Base-by-base conservation (phyloP, 2,329 filamentous ascomycete genomes). In the Arthrobotrys megalospora region DNA sequence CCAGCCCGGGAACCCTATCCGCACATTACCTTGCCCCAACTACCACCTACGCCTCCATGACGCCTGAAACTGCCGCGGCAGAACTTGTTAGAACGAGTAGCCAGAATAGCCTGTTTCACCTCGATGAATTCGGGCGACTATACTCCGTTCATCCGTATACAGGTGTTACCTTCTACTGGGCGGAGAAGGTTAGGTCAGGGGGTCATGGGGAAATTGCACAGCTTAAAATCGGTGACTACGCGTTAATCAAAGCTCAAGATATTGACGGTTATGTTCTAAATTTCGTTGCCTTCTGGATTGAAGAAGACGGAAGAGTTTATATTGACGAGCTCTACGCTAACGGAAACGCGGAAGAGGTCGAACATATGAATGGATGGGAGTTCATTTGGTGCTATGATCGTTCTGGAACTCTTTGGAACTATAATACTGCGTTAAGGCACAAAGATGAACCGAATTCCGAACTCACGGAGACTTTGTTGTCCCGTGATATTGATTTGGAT, bases 391-490 rank as follows among this genome's bases (percentile, higher is more conserved):
- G 45, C 11, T 48, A 48, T 6, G 8, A 11, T n/a, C 45, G 19
- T 21, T 5, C 45, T 24, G 45, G 45, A 8, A 21, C 16, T 3
- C 45, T 48, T 48, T 48, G 45, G 45, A 48, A 48, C 16, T 48
- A 48, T 48, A 48, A 48, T 48, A 48, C 45, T 21, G 45, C 45
- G 45, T 19, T 6, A n/a, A 24, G 21, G 16, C n/a, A 48, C n/a
- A 6, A 16, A 21, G 45, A 24, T 24, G 45, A 48, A 8, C 45
- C 14, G 8, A 19, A 48, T 21, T 48, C 45, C 1, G 45, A 48
- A 21, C 16, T 48, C 21, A 24, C 45, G 19, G 19, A 10, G 16
- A 24, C n/a, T 21, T 8, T 48, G 45, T 5, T 10, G 3, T 10
- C 6, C 3, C n/a, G 45, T 10, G 45, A 48, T 48, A 48, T 16